Evolutionary conservation across 2,329 filamentous ascomycete species (phyloP).

Genomic region (Trichoderma koningii): DNA sequence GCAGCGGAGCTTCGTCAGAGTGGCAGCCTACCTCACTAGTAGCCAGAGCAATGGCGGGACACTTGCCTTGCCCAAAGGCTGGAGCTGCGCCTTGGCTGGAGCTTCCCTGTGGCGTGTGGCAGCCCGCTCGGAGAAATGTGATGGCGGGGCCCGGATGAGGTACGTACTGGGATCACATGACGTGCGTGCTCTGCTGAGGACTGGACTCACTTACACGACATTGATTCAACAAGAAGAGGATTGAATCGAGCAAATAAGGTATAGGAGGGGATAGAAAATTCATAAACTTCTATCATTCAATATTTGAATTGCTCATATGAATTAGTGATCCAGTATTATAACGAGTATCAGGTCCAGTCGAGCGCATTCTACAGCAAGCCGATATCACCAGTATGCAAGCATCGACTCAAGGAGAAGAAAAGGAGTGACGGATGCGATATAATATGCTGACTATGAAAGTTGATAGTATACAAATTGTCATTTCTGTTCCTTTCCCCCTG

Average conservation of each 20-base stretch:
- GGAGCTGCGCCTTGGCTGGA: constrained; percentile 32
- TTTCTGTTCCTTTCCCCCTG: not conserved
- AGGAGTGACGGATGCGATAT: not conserved
- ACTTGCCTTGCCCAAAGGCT: constrained; percentile 30
- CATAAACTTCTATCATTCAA: no score
- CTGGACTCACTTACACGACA: not conserved
- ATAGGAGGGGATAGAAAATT: no score
- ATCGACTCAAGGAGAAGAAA: constrained; percentile 12
- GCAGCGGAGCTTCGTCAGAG: constrained; percentile 45
- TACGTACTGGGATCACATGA: constrained; percentile 6
- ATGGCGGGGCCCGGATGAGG: constrained; percentile 29
- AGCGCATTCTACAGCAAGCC: no score
- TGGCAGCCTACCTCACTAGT: constrained; percentile 39
- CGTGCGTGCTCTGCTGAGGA: not conserved
- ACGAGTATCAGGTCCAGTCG: no score
- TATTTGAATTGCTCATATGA: no score
- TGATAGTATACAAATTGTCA: not conserved
- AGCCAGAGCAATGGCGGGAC: constrained; percentile 29
- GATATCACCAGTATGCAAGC: not conserved
- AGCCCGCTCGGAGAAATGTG: constrained; percentile 37
- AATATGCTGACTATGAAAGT: not conserved
- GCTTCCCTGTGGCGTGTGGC: constrained; percentile 24
- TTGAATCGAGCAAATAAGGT: no score
- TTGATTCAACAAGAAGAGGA: no score
- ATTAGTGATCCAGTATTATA: no score